A percentile compares a stretch with the other conserved stretches of the same genome.
These are phyloP conservation scores for Baeospora myosura DNA, from an alignment of 1,284 basidiomycete species.

Conservation along the genomic window DNA sequence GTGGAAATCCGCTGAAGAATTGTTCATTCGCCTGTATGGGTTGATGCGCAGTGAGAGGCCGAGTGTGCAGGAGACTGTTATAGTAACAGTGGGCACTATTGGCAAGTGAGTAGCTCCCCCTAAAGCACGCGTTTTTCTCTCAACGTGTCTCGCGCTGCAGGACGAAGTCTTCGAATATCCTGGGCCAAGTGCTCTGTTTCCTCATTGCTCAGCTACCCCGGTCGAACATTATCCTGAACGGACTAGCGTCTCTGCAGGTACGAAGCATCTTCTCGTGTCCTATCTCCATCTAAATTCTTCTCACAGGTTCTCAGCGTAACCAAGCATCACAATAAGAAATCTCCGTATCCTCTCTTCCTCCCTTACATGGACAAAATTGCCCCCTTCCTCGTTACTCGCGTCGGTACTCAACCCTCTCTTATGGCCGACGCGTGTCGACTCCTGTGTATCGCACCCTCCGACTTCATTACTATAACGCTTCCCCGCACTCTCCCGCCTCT, in stretches of 20 bases:
- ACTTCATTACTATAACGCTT: slow-evolving; percentile 67
- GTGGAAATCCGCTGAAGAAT: slow-evolving; percentile 28
- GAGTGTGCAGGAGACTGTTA: slow-evolving; percentile 49
- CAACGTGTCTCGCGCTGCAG: slow-evolving; percentile 31
- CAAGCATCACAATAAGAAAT: slow-evolving; percentile 51
- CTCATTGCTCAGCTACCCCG: slow-evolving; percentile 67
- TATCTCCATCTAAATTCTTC: slow-evolving; percentile 10
- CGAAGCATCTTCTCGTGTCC: slow-evolving; percentile 6
- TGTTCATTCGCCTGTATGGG: slow-evolving; percentile 43
- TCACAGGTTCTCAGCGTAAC: slow-evolving; percentile 54
- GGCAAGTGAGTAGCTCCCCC: slow-evolving; percentile 45
- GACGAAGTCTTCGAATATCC: slow-evolving; percentile 39
- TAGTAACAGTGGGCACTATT: slow-evolving; percentile 53
- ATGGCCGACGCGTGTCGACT: slow-evolving; percentile 60
- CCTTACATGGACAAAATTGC: slow-evolving; percentile 69
- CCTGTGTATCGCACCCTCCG: slow-evolving; percentile 43
- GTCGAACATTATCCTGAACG: slow-evolving; percentile 59
- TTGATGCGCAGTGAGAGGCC: slow-evolving; percentile 38
- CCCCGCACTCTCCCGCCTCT: slow-evolving; percentile 64
- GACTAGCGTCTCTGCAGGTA: slow-evolving; percentile 67
- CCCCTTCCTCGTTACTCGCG: slow-evolving; percentile 55
- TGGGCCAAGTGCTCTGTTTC: slow-evolving; percentile 57
- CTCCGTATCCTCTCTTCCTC: slow-evolving; percentile 58
- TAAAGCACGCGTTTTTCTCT: slow-evolving; percentile 1
- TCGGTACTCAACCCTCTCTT: slow-evolving; percentile 51